Percentiles rank a stretch among this genome's conserved stretches.
Evolutionary conservation across 2,329 filamentous ascomycete genomes (phyloP).

Genomic region (Phyllosticta paracitricarpa): DNA sequence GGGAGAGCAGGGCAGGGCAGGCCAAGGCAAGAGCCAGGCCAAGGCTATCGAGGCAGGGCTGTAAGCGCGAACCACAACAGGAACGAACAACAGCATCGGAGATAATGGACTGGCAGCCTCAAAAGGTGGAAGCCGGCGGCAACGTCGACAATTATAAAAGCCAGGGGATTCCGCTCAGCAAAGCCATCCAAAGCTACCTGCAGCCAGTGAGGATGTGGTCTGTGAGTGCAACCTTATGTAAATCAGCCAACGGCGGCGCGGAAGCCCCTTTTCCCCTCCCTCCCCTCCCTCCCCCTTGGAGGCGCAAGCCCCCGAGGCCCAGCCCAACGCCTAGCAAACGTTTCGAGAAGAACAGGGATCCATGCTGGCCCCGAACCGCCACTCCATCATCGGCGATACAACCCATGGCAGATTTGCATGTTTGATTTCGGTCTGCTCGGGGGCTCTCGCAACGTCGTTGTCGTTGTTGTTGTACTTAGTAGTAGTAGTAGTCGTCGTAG

Average conservation of each 20-base stretch:
- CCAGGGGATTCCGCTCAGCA: not conserved
- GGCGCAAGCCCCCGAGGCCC: not conserved
- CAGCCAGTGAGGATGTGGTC: not conserved
- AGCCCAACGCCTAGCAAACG: conserved; percentile 9
- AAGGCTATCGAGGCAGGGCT: not conserved
- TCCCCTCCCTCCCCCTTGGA: not conserved
- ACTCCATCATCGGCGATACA: conserved; percentile 10
- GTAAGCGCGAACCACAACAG: not conserved
- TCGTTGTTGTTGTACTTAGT: too few relatives aligned
- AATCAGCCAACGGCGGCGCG: conserved; percentile 5
- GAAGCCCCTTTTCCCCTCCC: conserved; percentile 2
- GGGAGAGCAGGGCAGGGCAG: not conserved
- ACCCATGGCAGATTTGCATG: not conserved
- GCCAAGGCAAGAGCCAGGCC: not conserved
- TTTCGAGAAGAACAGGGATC: conserved; percentile 7
- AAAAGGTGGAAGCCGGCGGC: not conserved
- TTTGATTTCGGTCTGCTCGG: not conserved
- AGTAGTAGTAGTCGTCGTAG: too few relatives aligned
- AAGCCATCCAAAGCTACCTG: not conserved
- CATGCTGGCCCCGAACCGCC: conserved; percentile 5
- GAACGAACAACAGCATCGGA: not conserved
- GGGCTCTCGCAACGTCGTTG: not conserved
- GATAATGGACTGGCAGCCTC: not conserved
- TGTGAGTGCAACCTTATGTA: conserved; percentile 8
- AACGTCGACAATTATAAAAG: not conserved